Conservation (phyloP, 768 basidiomycete species). For the Pisolithus tinctorius region DNA sequence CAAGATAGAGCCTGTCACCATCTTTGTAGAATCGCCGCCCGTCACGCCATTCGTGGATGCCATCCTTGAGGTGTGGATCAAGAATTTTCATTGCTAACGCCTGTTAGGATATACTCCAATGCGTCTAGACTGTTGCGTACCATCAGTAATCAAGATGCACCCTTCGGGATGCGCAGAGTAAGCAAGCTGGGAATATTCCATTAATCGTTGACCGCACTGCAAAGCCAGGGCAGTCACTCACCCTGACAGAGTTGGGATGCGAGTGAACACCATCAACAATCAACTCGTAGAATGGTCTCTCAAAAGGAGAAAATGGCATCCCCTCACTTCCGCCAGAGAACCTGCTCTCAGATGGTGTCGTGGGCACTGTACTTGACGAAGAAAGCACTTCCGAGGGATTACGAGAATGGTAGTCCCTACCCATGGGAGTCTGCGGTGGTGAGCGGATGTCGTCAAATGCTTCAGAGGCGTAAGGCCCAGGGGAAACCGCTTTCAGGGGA, state of each 20-base stretch:
- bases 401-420: conserved; percentile 3
- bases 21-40: conserved; percentile 75
- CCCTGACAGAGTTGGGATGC: conserved; percentile 84
- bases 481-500: conserved; percentile 11
- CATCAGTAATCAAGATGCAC: conserved; percentile 86
- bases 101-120: not conserved
- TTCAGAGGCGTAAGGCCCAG: conserved; percentile 38
- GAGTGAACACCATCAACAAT: conserved; percentile 91
- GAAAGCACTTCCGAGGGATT: conserved; percentile 1
- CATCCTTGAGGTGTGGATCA: conserved; percentile 79
- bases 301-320: conserved; percentile 42
- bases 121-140: conserved; percentile 32
- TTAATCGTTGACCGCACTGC: not conserved
- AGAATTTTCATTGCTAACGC: conserved; percentile 72
- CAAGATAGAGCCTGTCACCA: conserved; percentile 73
- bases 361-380: conserved; percentile 1
- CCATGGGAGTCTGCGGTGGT: conserved; percentile 46
- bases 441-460: conserved; percentile 55
- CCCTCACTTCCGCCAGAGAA: conserved; percentile 36
- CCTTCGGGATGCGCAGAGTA: conserved; percentile 80
- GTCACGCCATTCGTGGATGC: conserved; percentile 84
- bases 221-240: conserved; percentile 30
- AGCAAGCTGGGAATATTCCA: conserved; percentile 48
- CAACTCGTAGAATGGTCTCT: conserved; percentile 78
- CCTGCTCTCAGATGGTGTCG: conserved; percentile 11